Evolutionary conservation across 2,329 filamentous ascomycete genomes (phyloP).

Genomic region (Calonectria multiphialidica): DNA sequence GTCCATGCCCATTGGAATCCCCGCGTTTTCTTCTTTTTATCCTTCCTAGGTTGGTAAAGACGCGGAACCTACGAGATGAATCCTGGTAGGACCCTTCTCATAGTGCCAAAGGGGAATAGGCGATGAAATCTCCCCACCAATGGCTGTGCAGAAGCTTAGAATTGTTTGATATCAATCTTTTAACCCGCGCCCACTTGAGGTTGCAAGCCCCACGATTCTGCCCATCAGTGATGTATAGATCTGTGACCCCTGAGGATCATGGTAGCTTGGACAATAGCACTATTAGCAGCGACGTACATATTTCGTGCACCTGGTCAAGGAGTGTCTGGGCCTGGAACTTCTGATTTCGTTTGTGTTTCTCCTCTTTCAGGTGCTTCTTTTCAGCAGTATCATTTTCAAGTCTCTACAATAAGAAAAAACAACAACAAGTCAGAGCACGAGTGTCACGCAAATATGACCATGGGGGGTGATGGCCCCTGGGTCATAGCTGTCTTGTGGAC

Average conservation of each 20-base stretch:
- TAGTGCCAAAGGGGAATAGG: not conserved
- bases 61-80: not conserved
- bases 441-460: not conserved
- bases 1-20: not conserved
- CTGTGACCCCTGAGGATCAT: not conserved
- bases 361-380: not conserved
- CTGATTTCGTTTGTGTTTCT: not conserved
- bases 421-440: not conserved
- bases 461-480: conserved; percentile 14
- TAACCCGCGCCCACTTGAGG: not conserved
- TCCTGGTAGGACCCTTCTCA: not conserved
- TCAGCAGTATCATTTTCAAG: not conserved
- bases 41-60: not conserved
- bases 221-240: not conserved
- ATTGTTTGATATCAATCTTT: not conserved
- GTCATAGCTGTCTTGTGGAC: conserved; percentile 27
- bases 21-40: not conserved
- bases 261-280: not conserved
- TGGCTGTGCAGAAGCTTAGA: not conserved
- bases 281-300: not conserved
- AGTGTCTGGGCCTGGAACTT: not conserved
- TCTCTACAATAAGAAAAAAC: not conserved
- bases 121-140: not conserved
- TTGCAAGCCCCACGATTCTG: not conserved
- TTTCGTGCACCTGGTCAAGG: not conserved